These are phyloP conservation scores for Geotrichum phurueaensis DNA, from an alignment of 1,139 yeast genomes.

Conservation along the genomic window DNA sequence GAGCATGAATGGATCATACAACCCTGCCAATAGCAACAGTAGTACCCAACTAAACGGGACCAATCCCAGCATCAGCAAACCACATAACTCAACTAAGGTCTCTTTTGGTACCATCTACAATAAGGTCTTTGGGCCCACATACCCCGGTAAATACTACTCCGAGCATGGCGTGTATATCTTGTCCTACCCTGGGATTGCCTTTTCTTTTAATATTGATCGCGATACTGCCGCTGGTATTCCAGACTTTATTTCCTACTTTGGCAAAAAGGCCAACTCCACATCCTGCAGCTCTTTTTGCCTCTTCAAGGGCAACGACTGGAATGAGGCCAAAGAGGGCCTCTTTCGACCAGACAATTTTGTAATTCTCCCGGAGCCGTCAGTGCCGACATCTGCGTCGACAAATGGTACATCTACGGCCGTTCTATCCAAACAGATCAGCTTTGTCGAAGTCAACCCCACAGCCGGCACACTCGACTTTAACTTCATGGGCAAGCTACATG, in stretches of 20 bases:
- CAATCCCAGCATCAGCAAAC: neutral
- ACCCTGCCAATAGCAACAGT: neutral
- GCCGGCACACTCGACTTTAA: conserved; percentile 15
- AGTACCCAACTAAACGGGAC: neutral
- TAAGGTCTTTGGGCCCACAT: conserved; percentile 34
- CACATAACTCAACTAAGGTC: neutral
- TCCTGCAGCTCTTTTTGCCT: conserved; percentile 30
- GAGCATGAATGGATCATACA: conserved; percentile 33
- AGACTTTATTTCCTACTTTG: conserved; percentile 20
- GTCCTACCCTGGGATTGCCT: conserved; percentile 34
- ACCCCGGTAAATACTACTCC: conserved; percentile 25
- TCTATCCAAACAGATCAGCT: conserved; percentile 12
- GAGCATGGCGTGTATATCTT: conserved; percentile 23
- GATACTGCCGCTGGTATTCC: conserved; percentile 11
- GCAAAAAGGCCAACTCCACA: conserved; percentile 14
- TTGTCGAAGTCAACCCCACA: conserved; percentile 16
- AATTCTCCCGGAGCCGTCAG: neutral
- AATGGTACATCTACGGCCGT: neutral
- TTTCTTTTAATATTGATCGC: conserved; percentile 25
- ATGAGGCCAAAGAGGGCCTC: conserved; percentile 21
- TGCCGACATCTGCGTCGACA: neutral
- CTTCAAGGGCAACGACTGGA: conserved; percentile 31
- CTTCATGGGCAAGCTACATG: conserved; percentile 23
- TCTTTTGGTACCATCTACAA: conserved; percentile 22
- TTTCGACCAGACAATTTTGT: conserved; percentile 6